These are phyloP conservation scores for Camptophora hylomeconis DNA, from an alignment of 2,329 filamentous ascomycete genomes.

Conservation along the genomic window DNA sequence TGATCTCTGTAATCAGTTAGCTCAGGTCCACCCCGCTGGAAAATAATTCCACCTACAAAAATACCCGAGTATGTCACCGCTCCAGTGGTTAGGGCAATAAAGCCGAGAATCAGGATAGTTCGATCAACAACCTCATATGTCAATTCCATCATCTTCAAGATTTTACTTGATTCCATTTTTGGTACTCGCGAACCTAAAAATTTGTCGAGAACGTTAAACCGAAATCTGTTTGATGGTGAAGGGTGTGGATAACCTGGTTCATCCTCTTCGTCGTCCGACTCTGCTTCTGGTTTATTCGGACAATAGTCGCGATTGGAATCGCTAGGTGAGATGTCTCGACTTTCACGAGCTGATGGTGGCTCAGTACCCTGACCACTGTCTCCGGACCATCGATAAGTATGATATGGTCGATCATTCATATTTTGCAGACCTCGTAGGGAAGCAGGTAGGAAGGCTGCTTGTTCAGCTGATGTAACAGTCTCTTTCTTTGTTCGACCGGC, in stretches of 20 bases:
- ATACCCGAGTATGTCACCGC: slow-evolving; percentile 68
- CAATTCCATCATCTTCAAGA: slow-evolving; percentile 45
- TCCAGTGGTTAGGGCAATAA: slow-evolving; percentile 58
- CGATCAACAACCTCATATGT: slow-evolving; percentile 61
- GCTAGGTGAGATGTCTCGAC: slow-evolving; percentile 50
- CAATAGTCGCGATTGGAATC: slow-evolving; percentile 34
- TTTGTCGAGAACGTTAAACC: slow-evolving; percentile 32
- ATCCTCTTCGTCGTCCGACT: slow-evolving; percentile 33
- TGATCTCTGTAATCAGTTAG: slow-evolving; percentile 24
- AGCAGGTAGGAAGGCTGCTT: slow-evolving; percentile 49
- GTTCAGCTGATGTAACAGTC: slow-evolving; percentile 31
- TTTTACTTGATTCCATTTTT: slow-evolving; percentile 38
- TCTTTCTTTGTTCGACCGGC: slow-evolving; percentile 33
- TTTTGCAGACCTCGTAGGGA: slow-evolving; percentile 43
- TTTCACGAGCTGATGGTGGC: slow-evolving; percentile 52
- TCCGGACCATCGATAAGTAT: slow-evolving; percentile 47
- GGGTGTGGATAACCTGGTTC: slow-evolving; percentile 25
- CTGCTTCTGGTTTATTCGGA: slow-evolving; percentile 27
- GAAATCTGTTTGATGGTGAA: slow-evolving; percentile 23
- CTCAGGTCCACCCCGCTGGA: slow-evolving; percentile 1
- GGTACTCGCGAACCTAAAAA: slow-evolving; percentile 44
- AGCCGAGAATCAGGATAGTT: slow-evolving; percentile 64
- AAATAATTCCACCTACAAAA: slow-evolving; percentile 49
- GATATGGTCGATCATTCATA: slow-evolving; percentile 31
- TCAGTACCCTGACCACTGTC: slow-evolving; percentile 68